phyloP scores from a whole-genome alignment of 352 stramenopile genomes.

The Plasmopara halstedii region DNA sequence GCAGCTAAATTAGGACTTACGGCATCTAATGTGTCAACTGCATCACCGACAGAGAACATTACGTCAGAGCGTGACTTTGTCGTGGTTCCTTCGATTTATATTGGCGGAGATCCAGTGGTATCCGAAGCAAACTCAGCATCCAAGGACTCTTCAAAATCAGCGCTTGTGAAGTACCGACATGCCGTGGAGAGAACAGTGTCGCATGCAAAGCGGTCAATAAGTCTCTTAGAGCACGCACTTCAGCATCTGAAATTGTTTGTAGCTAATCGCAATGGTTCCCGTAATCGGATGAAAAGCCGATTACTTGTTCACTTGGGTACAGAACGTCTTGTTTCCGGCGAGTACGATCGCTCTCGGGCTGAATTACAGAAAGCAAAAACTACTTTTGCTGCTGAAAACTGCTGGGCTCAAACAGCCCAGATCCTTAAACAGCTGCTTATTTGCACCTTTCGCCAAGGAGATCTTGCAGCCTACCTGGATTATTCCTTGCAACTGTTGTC shows the following conservation, averaged over 20 bases:
- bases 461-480: slow-evolving; percentile 69
- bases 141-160: slow-evolving; percentile 39
- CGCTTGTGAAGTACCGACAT: slow-evolving; percentile 62
- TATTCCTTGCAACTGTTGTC: slow-evolving; percentile 73
- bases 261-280: slow-evolving; percentile 52
- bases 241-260: slow-evolving; percentile 66
- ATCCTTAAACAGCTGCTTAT: slow-evolving; percentile 68
- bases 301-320: slow-evolving; percentile 65
- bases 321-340: slow-evolving; percentile 58
- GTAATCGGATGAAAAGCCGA: slow-evolving; percentile 66
- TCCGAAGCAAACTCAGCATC: slow-evolving; percentile 30
- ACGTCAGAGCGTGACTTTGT: slow-evolving; percentile 49
- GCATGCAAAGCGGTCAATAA: slow-evolving; percentile 65
- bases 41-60: slow-evolving; percentile 12
- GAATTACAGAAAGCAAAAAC: slow-evolving; percentile 69
- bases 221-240: slow-evolving; percentile 68
- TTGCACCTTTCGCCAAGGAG: slow-evolving; percentile 65
- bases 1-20: slow-evolving; percentile 48
- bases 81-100: slow-evolving; percentile 61
- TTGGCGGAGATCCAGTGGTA: slow-evolving; percentile 62
- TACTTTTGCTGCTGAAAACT: slow-evolving; percentile 52
- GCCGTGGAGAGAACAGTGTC: slow-evolving; percentile 47
- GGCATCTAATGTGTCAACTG: slow-evolving; percentile 8
- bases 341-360: slow-evolving; percentile 54
- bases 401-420: slow-evolving; percentile 65